Conservation (phyloP, 345 rosid genomes). For the Eucalyptus marginata region DNA sequence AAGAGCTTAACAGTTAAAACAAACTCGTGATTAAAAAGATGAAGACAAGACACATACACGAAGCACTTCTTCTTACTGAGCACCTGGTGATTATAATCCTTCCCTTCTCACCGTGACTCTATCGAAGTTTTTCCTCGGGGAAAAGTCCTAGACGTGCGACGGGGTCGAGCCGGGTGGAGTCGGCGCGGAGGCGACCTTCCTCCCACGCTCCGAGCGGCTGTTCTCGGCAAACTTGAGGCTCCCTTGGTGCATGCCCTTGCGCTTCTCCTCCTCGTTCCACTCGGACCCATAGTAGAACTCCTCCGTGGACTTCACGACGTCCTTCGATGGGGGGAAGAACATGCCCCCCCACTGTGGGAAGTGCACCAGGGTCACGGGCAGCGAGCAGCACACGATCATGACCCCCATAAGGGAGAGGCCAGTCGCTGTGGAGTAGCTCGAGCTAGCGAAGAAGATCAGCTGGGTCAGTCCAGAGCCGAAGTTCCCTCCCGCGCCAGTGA, state of each 20-base stretch:
- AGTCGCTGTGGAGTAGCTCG: slow-evolving; percentile 36
- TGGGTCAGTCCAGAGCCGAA: slow-evolving; percentile 78
- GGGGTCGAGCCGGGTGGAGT: slow-evolving; percentile 40
- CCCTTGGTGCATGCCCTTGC: slow-evolving; percentile 37
- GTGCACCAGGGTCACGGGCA: slow-evolving; percentile 53
- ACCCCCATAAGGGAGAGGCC: slow-evolving; percentile 63
- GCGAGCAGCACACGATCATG: slow-evolving; percentile 52
- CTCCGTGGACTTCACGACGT: slow-evolving; percentile 29
- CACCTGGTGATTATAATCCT: not conserved
- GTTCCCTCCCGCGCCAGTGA: slow-evolving; percentile 73
- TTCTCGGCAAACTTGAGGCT: slow-evolving; percentile 72
- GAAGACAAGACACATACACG: not conserved
- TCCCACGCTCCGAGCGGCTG: slow-evolving; percentile 63
- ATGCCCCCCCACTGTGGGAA: slow-evolving; percentile 86
- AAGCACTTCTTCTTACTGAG: not conserved
- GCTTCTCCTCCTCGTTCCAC: slow-evolving; percentile 66
- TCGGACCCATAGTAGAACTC: slow-evolving; percentile 45
- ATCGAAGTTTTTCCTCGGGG: not conserved
- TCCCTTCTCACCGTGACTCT: not conserved
- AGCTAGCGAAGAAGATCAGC: slow-evolving; percentile 44
- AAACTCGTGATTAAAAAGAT: not conserved
- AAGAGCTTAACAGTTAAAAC: not conserved
- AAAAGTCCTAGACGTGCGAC: slow-evolving; percentile 15
- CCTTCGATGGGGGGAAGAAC: slow-evolving; percentile 44
- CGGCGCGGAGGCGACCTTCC: slow-evolving; percentile 23